Conservation (phyloP, 2,329 filamentous ascomycete genomes). For the Thielaviopsis ethacetica region DNA sequence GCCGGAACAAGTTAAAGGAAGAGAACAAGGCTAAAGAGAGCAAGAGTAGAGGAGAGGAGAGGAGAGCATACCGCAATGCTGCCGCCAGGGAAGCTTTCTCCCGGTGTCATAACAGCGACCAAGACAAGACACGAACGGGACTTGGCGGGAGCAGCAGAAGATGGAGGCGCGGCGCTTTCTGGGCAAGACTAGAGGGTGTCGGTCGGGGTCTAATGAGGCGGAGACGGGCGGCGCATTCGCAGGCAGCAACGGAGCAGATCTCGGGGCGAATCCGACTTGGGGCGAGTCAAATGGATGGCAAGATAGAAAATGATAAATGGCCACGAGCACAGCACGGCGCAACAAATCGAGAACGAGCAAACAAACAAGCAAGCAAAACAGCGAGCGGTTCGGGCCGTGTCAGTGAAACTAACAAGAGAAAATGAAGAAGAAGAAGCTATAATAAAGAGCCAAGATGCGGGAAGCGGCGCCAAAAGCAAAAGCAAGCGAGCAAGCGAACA, state of each 20-base stretch:
- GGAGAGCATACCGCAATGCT: constrained; percentile 50
- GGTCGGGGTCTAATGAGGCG: neutral
- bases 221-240: neutral
- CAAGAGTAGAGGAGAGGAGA: neutral
- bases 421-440: no score
- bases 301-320: neutral
- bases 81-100: constrained; percentile 61
- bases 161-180: neutral
- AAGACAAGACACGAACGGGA: neutral
- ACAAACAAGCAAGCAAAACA: neutral
- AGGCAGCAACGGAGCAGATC: neutral
- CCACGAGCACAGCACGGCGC: neutral
- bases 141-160: neutral
- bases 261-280: neutral
- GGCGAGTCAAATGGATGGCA: neutral
- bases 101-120: constrained; percentile 27
- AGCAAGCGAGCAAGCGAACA: no score
- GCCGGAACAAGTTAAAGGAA: neutral
- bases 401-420: neutral
- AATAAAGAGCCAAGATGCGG: no score
- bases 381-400: neutral
- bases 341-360: constrained; percentile 2
- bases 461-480: no score
- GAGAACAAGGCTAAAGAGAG: no score
- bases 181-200: neutral